Evolutionary conservation across 169 alveolate genomes (phyloP).

Genomic region (Plasmodium adleri): DNA sequence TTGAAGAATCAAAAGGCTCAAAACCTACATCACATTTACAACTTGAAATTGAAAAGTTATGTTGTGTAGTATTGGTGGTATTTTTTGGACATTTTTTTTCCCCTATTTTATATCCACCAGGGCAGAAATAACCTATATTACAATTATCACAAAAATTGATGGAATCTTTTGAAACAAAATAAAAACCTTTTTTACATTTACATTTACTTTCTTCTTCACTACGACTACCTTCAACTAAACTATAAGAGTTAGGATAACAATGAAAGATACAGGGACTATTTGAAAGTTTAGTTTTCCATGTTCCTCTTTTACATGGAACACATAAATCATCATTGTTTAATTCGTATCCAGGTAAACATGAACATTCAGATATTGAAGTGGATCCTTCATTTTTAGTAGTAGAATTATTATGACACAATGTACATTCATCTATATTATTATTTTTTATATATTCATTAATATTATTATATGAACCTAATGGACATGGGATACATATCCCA

Average conservation of each 20-base stretch:
- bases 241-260: slow-evolving; percentile 81
- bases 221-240: slow-evolving; percentile 79
- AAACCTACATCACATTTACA: slow-evolving; percentile 65
- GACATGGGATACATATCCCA: slow-evolving; percentile 78
- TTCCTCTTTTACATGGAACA: slow-evolving; percentile 82
- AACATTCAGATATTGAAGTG: slow-evolving; percentile 83
- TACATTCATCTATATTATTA: slow-evolving; percentile 46
- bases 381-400: slow-evolving; percentile 85
- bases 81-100: slow-evolving; percentile 80
- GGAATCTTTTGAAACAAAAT: slow-evolving; percentile 75
- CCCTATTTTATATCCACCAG: slow-evolving; percentile 81
- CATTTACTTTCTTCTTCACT: slow-evolving; percentile 85
- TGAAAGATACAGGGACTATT: slow-evolving; percentile 78
- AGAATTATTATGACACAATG: slow-evolving; percentile 79
- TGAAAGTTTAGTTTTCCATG: slow-evolving; percentile 84
- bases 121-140: slow-evolving; percentile 83
- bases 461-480: slow-evolving; percentile 78
- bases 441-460: slow-evolving; percentile 60
- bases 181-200: slow-evolving; percentile 81
- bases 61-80: slow-evolving; percentile 74
- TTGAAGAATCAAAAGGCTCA: slow-evolving; percentile 60
- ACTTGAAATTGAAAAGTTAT: slow-evolving; percentile 39
- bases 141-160: slow-evolving; percentile 81
- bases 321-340: slow-evolving; percentile 76
- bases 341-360: slow-evolving; percentile 88